Base-by-base conservation (phyloP, 768 basidiomycete genomes). In the Auriscalpium microsporum region DNA sequence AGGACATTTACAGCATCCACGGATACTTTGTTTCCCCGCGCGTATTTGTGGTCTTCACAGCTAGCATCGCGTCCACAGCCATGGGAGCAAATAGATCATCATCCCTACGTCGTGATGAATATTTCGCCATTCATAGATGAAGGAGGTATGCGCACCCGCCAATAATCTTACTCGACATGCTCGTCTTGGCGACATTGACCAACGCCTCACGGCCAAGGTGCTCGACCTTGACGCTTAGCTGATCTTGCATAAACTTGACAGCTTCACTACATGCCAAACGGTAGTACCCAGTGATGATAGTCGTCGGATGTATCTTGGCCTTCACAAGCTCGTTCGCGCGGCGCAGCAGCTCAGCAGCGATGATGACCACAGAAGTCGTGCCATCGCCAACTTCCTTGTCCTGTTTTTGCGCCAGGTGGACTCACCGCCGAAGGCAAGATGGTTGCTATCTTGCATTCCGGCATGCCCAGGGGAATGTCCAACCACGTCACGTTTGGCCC, bases 311-410 rank as follows among this genome's bases (percentile, higher is more conserved):
- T 52, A 99, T 97, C 72, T 93, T 97, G 61, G 91, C 86, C 73
- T 96, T 92, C 62, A 99, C 94, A 45, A 99, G 86, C 68, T 98
- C 96, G 68, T 98, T 98, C 54, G 95, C 96, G 53, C 96, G 83
- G 58, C 91, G 86, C 61, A 98, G 78, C 47, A 98, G 82, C 70
- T 97, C 96, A n/a, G 96, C 94, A 53, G 94, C 94, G 67, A 99
- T 81, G 63, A 99, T 90, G 48, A 99, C 96, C 45, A 99, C 96
- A 21, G 94, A 97, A 3, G 96, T 99, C 8, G 96, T 99, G 13
- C 96, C 96, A 73, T 99, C 96, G 38, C 96, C 96, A 10, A 99
- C 96, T 72, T 99, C 96, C 69, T 94, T 96, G 71, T 99, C 96
- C 72, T 98, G 94, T 66, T 98, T 97, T 72, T 98, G 94, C 2